Base-by-base conservation (phyloP, 1,139 yeast species). In the Candida sojae region DNA sequence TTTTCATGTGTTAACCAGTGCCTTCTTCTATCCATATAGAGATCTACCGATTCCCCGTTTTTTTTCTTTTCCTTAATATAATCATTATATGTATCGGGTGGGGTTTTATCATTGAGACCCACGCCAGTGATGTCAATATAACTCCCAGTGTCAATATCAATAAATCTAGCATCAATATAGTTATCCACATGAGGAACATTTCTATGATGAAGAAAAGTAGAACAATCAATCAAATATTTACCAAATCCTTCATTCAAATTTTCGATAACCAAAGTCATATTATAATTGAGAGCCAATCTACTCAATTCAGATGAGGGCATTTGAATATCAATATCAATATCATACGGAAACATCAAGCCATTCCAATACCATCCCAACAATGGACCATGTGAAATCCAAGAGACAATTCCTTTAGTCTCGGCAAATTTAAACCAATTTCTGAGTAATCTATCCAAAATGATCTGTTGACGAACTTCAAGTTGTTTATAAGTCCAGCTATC, bases 381-480 rank as follows among this genome's bases (percentile, higher is more conserved):
- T 0, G 82, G 73, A 6, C 83, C 83, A 58, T 79, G 83, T 2
- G 82, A 81, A 32, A 78, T 65, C 72, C 81, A 76, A n/a, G 78
- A 66, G 5, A 68, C 63, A 36, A 67, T 64, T 11, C 72, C 73
- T 49, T 67, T 67, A 50, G 64, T 71, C 53, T 66, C 67, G 6
- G 71, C 68, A 53, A 68, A 68, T 45, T 68, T 57, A 48, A 63
- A 63, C 73, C 73, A 68, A 49, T 66, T 67, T 42, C 73, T 57
- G 41, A 68, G 58, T 39, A 68, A 58, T 35, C 72, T 54, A 41
- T 68, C 71, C 45, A 68, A 58, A 11, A 68, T 68, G 39, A 67
- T 64, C 45, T 59, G 62, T 47, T 64, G 66, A 51, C 66, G 60
- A 30, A 64, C 60, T 49, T 65, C 69, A 36, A 66, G 56, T 51